Percentiles rank a stretch among this genome's conserved stretches.
Evolutionary conservation across 1,139 yeast genomes (phyloP).

Genomic region (Candida sojae): DNA sequence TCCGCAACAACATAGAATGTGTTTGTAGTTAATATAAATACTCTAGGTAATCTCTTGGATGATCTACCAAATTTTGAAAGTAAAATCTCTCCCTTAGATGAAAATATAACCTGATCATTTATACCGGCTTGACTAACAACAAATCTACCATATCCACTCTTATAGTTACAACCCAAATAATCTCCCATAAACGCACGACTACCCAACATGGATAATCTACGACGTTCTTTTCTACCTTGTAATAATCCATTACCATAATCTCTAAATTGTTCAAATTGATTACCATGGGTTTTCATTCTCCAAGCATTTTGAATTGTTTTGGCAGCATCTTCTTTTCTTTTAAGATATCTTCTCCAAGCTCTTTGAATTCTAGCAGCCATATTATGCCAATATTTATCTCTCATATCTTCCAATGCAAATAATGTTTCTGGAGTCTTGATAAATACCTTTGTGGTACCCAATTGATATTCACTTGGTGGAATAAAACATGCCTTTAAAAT

Average conservation of each 20-base stretch:
- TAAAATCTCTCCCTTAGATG: conserved; percentile 78
- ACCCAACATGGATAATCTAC: conserved; percentile 84
- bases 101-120: conserved; percentile 70
- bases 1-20: conserved; percentile 73
- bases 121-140: conserved; percentile 68
- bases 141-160: conserved; percentile 71
- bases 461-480: conserved; percentile 79
- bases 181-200: conserved; percentile 94
- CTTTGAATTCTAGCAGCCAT: conserved; percentile 98
- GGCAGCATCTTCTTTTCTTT: conserved; percentile 86
- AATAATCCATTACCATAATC: conserved; percentile 77
- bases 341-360: conserved; percentile 88
- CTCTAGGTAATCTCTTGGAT: conserved; percentile 73
- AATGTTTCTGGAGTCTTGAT: conserved; percentile 97
- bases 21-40: conserved; percentile 66
- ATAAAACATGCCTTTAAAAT: conserved; percentile 81
- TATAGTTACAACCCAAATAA: conserved; percentile 81
- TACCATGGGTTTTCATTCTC: conserved; percentile 79
- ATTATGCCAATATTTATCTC: conserved; percentile 97
- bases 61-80: conserved; percentile 92
- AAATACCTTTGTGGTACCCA: conserved; percentile 94
- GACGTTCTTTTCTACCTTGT: conserved; percentile 82
- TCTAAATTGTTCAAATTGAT: conserved; percentile 78
- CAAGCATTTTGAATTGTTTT: conserved; percentile 80
- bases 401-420: conserved; percentile 93